A percentile compares a stretch with the other conserved stretches of the same genome.
Evolutionary conservation across 1,284 basidiomycete species (phyloP).

Genomic region (Sporisorium exsertum): DNA sequence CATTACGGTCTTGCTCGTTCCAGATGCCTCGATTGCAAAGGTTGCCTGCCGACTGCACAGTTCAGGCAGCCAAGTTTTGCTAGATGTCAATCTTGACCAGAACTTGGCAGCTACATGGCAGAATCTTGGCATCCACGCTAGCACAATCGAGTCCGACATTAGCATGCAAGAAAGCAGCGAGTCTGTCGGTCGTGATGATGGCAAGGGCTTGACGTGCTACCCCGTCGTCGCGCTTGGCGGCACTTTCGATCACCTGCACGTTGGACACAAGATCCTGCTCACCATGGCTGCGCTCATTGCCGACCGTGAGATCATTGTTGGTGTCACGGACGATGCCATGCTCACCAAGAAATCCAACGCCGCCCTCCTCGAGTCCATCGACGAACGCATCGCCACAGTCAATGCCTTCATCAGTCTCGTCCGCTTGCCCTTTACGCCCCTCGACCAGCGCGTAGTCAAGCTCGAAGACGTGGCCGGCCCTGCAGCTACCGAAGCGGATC

Average conservation of each 20-base stretch:
- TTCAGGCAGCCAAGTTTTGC: slow-evolving; percentile 7
- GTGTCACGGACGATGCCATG: slow-evolving; percentile 81
- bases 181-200: slow-evolving; percentile 31
- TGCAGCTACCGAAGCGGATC: slow-evolving; percentile 57
- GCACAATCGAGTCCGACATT: slow-evolving; percentile 11
- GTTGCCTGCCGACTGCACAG: slow-evolving; percentile 8
- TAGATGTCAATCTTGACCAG: slow-evolving; percentile 13
- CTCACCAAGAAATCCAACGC: slow-evolving; percentile 81
- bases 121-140: slow-evolving; percentile 3
- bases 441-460: slow-evolving; percentile 55
- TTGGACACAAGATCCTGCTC: slow-evolving; percentile 96
- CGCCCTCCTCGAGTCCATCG: slow-evolving; percentile 78
- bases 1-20: slow-evolving; percentile 58
- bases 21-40: slow-evolving; percentile 9
- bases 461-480: slow-evolving; percentile 65
- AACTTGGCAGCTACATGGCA: slow-evolving; percentile 8
- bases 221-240: slow-evolving; percentile 74
- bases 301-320: slow-evolving; percentile 83
- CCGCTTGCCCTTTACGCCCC: slow-evolving; percentile 21
- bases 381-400: slow-evolving; percentile 62
- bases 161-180: slow-evolving; percentile 5
- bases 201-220: slow-evolving; percentile 29
- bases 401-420: slow-evolving; percentile 57
- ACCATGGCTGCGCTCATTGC: slow-evolving; percentile 89
- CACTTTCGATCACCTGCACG: slow-evolving; percentile 97